Base-by-base conservation (phyloP, 768 basidiomycete species). In the Auricularia sp. region DNA sequence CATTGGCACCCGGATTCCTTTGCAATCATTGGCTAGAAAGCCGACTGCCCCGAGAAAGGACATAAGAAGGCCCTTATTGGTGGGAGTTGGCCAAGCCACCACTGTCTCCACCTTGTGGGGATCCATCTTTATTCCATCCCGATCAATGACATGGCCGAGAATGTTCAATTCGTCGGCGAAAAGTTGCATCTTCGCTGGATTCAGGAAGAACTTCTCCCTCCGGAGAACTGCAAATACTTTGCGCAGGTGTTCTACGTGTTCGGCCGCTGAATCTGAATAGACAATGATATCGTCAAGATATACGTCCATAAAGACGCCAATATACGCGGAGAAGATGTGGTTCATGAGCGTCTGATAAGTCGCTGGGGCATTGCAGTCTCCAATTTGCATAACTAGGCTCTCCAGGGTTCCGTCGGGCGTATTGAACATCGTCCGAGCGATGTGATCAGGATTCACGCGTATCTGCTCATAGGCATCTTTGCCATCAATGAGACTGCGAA, bases 1-100 rank as follows among this genome's bases (percentile, higher is more conserved):
- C 75, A 81, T 78, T 3, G 78, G 78, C 1, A 79, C 75, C 0
- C 74, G 68, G 2, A 81, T 65, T 0, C 66, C 66, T 0, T 68
- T 65, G 1, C 74, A 68, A 34, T 78, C 76, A 60, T 39, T 58
- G 0, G 64, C 77, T 0, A 81, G 65, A 70, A 71, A 77, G 0
- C 69, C 68, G 4, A 73, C 73, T 0, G 70, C 63, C 0, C 77
- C 74, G 0, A 75, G 61, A 61, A 80, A 80, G 0, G 74, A 73
- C 0, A 69, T 64, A 0, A 80, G 64, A 21, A 77, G 67, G 21
- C 74, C 76, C 0, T 72, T 70, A 0, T 66, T 69, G 1, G 33
- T 67, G 0, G 76, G 77, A 0, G 18, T 34, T 0, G 73, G 74
- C 77, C 76, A 78, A 2, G 71, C 36, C 0, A 73, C n/a, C 6